Conservation (phyloP, 371 early-diverging fungal species). For the Mortierella sp. region DNA sequence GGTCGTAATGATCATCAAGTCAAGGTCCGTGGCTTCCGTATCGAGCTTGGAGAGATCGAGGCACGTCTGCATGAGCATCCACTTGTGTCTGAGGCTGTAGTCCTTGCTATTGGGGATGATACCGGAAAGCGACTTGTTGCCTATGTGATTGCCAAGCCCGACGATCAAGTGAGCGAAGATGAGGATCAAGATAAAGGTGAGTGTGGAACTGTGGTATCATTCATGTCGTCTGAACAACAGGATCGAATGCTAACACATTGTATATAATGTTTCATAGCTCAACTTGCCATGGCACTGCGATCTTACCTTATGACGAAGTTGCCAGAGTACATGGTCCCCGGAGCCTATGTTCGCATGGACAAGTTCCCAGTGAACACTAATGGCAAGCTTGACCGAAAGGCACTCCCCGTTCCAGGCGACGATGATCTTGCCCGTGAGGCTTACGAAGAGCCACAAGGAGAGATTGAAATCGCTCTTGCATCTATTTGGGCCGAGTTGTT, state of each 20-base stretch:
- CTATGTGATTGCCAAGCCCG: constrained; percentile 8
- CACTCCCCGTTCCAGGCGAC: constrained; percentile 10
- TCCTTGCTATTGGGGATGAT: constrained; percentile 3
- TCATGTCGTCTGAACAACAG: too few relatives aligned
- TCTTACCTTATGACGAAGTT: background rate
- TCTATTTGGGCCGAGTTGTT: constrained; percentile 18
- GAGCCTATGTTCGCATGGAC: constrained; percentile 17
- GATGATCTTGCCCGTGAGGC: constrained; percentile 2
- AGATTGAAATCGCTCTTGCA: constrained; percentile 14
- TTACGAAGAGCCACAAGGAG: constrained; percentile 13
- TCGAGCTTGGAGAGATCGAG: constrained; percentile 38
- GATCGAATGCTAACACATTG: too few relatives aligned
- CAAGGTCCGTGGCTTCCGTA: constrained; percentile 37
- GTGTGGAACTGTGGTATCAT: too few relatives aligned
- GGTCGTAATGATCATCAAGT: constrained; percentile 38
- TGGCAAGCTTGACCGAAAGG: constrained; percentile 25
- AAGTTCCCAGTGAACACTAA: constrained; percentile 11
- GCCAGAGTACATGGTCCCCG: constrained; percentile 34
- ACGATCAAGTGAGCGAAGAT: background rate
- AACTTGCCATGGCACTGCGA: constrained; percentile 5
- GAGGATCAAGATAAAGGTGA: background rate
- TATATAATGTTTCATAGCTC: background rate
- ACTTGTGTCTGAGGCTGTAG: constrained; percentile 6
- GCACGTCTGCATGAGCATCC: constrained; percentile 11
- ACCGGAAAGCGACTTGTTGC: constrained; percentile 17